Base-by-base conservation (phyloP, 1,284 basidiomycete genomes). In the Microbotryum silenes-acaulis region DNA sequence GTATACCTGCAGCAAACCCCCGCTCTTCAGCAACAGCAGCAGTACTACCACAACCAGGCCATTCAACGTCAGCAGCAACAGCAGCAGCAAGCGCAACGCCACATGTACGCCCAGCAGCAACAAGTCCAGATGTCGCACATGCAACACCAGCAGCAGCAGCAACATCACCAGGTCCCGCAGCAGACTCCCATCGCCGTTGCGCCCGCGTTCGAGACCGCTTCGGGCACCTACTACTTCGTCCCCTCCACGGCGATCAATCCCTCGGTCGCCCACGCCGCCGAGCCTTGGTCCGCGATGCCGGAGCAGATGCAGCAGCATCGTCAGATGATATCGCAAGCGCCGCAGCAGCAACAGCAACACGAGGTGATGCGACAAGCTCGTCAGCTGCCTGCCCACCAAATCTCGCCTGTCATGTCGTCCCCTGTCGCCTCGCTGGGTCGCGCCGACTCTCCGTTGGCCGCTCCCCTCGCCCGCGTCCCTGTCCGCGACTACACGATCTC, bases 141-240 rank as follows among this genome's bases (percentile, higher is more conserved):
- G 37, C 37, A 42, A 16, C 37, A 42, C 12, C 37, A 14, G 12
- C 37, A 42, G 16, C 37, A 31, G 31, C 31, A 31, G 2, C 31
- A 31, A 9, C 31, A 18, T 3, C 37, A 42, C 12, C 37, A 18
- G 37, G 9, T 42, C 12, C 37, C 14, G 37, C 37, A 42, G 12
- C 37, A 12, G 37, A 42, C 37, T 4, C 37, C 37, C 16, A 14
- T 42, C 16, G 37, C 37, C 37, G 16, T 42, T 42, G 37, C 60
- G 9, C 47, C 62, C 48, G 59, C 65, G 31, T 57, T 67, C 61
- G 65, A 69, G 57, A 67, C 67, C 6, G 56, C 62, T 8, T 60
- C 59, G 45, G 67, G 67, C 3, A 67, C 67, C 18, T 69, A 62
- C 62, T 69, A 61, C 63, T 69, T 69, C 29, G 67, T 69, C 3